phyloP scores from a whole-genome alignment of 2,329 filamentous ascomycete species.

The Dactylonectria estremocensis region DNA sequence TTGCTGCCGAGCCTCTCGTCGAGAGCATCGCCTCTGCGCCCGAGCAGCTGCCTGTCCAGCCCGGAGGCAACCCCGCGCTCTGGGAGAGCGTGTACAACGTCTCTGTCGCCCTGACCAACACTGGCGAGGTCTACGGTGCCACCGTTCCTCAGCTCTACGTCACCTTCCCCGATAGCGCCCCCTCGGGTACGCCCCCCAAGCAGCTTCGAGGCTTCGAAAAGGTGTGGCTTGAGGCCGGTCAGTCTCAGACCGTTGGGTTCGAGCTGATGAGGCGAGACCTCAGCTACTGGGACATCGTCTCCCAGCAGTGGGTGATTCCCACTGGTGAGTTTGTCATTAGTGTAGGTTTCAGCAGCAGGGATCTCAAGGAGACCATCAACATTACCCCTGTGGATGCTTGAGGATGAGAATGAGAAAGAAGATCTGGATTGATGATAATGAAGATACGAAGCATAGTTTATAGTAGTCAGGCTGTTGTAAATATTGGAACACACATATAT shows the following conservation, averaged over 20 bases:
- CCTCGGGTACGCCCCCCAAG: conserved; percentile 62
- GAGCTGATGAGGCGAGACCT: conserved; percentile 63
- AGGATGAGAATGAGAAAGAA: not conserved
- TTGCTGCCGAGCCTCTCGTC: conserved; percentile 40
- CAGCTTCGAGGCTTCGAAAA: conserved; percentile 69
- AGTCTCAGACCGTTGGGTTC: conserved; percentile 60
- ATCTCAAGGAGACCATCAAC: conserved; percentile 44
- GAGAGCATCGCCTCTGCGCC: conserved; percentile 49
- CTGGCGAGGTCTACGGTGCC: conserved; percentile 63
- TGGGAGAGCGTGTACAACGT: conserved; percentile 67
- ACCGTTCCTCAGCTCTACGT: conserved; percentile 71
- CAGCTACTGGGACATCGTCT: conserved; percentile 64
- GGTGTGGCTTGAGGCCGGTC: conserved; percentile 58
- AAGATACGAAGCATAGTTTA: conserved; percentile 37
- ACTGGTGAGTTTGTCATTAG: conserved; percentile 45
- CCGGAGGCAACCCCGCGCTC: conserved; percentile 71
- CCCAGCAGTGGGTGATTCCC: conserved; percentile 58
- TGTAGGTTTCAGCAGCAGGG: conserved; percentile 49
- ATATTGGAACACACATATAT: conserved; percentile 18
- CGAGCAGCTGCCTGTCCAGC: conserved; percentile 51
- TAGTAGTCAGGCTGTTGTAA: conserved; percentile 10
- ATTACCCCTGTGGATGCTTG: conserved; percentile 41
- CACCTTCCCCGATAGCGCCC: conserved; percentile 55
- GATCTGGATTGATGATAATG: conserved; percentile 30
- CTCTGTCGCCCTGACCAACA: conserved; percentile 65